phyloP scores from a whole-genome alignment of 2,329 filamentous ascomycete species.

The Xylariales sp. region DNA sequence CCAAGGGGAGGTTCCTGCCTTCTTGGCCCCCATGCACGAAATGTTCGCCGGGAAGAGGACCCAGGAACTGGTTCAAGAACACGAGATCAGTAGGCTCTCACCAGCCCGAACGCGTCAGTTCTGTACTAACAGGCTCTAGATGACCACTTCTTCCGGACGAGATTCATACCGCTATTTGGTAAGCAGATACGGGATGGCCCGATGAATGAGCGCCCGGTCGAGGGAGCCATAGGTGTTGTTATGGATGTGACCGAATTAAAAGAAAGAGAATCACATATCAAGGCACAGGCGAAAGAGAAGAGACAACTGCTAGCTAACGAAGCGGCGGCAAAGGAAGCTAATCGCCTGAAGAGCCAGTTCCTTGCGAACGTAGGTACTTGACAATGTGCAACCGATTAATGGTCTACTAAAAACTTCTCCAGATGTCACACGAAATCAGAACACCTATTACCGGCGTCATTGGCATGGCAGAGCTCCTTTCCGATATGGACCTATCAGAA shows the following conservation, averaged over 20 bases:
- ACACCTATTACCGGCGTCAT: conserved; percentile 78
- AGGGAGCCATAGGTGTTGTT: conserved; percentile 73
- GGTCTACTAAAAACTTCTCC: no score
- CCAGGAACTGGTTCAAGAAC: conserved; percentile 59
- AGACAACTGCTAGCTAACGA: conserved; percentile 67
- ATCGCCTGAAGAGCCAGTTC: conserved; percentile 74
- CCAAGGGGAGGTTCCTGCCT: conserved; percentile 40
- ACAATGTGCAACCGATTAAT: no score
- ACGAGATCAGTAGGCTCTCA: conserved; percentile 43
- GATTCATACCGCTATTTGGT: conserved; percentile 61
- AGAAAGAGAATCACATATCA: conserved; percentile 57
- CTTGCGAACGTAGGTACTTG: conserved; percentile 58
- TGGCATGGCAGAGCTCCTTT: conserved; percentile 71
- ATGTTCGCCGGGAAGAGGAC: conserved; percentile 57
- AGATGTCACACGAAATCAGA: conserved; percentile 75
- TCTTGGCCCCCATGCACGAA: conserved; percentile 55
- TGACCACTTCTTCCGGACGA: conserved; percentile 65
- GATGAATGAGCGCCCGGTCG: conserved; percentile 47
- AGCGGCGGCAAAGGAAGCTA: conserved; percentile 74
- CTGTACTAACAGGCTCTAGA: conserved; percentile 28
- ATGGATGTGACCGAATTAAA: conserved; percentile 75
- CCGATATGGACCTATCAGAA: conserved; percentile 62
- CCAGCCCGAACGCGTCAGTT: neutral
- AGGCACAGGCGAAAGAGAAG: conserved; percentile 64
- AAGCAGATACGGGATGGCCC: conserved; percentile 50